phyloP scores from a whole-genome alignment of 164 flowering plant species.

The Akebia trifoliata region DNA sequence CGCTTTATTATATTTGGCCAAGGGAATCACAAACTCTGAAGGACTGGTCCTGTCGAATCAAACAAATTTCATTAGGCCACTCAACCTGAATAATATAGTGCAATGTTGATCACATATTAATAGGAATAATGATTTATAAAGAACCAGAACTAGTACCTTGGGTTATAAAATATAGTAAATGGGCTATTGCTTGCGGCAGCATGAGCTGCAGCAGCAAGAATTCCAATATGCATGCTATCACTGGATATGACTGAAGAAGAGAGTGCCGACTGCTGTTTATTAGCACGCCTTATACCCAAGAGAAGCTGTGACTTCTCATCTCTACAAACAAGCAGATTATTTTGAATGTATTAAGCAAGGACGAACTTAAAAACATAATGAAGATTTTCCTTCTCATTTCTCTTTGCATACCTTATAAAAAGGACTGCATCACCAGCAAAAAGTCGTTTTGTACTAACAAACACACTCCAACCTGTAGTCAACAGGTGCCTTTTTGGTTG shows the following conservation, averaged over 20 bases:
- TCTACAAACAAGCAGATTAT: slow-evolving; percentile 34
- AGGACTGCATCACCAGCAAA: slow-evolving; percentile 92
- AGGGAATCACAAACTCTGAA: slow-evolving; percentile 86
- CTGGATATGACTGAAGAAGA: slow-evolving; percentile 95
- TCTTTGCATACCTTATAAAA: slow-evolving; percentile 58
- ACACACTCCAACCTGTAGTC: slow-evolving; percentile 98
- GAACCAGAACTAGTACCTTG: slow-evolving; percentile 46
- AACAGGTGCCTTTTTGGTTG: slow-evolving; percentile 93
- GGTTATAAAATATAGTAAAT: slow-evolving; percentile 87
- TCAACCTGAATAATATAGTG: not conserved
- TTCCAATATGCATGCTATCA: slow-evolving; percentile 98
- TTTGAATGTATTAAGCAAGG: slow-evolving; percentile 6
- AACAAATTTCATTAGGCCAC: not conserved
- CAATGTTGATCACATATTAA: not conserved
- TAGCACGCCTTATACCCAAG: slow-evolving; percentile 78
- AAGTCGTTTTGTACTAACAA: slow-evolving; percentile 89
- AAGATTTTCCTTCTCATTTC: not conserved
- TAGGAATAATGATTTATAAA: not conserved
- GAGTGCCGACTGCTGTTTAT: slow-evolving; percentile 76
- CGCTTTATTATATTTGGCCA: slow-evolving; percentile 90
- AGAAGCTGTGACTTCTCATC: slow-evolving; percentile 89
- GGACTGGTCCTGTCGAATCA: slow-evolving; percentile 72
- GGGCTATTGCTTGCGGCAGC: slow-evolving; percentile 95
- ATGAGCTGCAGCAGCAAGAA: slow-evolving; percentile 98
- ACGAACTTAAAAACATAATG: not conserved